phyloP scores from a whole-genome alignment of 495 filamentous ascomycete genomes.

The Rusavskia elegans region DNA sequence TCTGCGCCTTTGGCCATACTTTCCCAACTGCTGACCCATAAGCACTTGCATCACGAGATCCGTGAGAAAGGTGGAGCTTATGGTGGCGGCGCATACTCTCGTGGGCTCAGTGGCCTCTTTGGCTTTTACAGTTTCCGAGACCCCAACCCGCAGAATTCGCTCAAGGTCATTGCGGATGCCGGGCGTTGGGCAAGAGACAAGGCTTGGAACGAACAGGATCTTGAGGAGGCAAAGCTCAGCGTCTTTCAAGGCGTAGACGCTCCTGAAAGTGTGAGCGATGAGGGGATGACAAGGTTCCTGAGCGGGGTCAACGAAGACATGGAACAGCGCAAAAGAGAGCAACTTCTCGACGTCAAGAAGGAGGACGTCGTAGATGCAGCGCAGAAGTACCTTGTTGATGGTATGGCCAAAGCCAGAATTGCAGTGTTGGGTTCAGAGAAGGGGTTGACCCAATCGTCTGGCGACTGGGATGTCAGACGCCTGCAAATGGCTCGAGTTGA shows the following conservation, averaged over 20 bases:
- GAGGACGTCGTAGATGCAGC: constrained; percentile 69
- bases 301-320: constrained; percentile 76
- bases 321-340: constrained; percentile 72
- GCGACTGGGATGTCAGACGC: constrained; percentile 30
- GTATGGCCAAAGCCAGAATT: constrained; percentile 37
- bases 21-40: constrained; percentile 88
- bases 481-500: constrained; percentile 21
- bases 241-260: constrained; percentile 96
- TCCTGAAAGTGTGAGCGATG: constrained; percentile 69
- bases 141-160: constrained; percentile 81
- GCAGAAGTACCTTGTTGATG: constrained; percentile 64
- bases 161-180: constrained; percentile 70
- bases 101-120: constrained; percentile 66
- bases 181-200: constrained; percentile 74
- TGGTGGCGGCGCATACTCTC: constrained; percentile 75
- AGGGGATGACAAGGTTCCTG: constrained; percentile 75
- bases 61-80: constrained; percentile 97
- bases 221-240: constrained; percentile 90
- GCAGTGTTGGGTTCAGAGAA: constrained; percentile 76
- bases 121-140: constrained; percentile 94
- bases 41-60: constrained; percentile 93
- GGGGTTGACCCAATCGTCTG: constrained; percentile 43
- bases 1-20: constrained; percentile 73
- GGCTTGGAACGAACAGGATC: constrained; percentile 68
- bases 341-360: constrained; percentile 72